Conservation (phyloP, 2,329 filamentous ascomycete genomes). For the Ceratocystis cacaofunesta region DNA sequence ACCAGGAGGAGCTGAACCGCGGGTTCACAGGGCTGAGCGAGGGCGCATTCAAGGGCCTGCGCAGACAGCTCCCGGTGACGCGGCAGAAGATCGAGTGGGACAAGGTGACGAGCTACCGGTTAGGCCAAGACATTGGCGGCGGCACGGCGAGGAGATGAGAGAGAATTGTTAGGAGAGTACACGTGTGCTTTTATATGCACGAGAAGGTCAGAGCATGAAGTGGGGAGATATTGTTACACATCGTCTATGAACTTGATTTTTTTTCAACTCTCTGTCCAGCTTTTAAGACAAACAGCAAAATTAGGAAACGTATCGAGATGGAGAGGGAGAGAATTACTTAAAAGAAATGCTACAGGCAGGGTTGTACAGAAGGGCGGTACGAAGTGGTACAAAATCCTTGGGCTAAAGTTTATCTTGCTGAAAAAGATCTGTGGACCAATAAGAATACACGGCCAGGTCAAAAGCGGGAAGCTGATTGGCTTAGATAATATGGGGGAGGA, state of each 20-base stretch:
- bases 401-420: neutral
- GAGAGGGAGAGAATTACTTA: neutral
- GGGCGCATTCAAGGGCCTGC: constrained; percentile 83
- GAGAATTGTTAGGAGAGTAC: neutral
- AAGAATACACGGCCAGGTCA: neutral
- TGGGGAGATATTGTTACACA: neutral
- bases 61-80: constrained; percentile 87
- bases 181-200: too few relatives aligned
- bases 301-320: neutral
- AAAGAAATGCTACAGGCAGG: too few relatives aligned
- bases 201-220: neutral
- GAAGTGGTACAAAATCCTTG: neutral
- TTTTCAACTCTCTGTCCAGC: neutral
- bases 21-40: constrained; percentile 81
- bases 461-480: neutral
- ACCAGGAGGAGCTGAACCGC: constrained; percentile 89
- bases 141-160: constrained; percentile 41
- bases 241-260: neutral
- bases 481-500: neutral
- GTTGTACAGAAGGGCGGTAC: neutral
- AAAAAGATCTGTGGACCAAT: neutral
- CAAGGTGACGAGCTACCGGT: constrained; percentile 82
- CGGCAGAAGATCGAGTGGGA: constrained; percentile 99
- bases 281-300: neutral
- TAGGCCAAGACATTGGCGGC: constrained; percentile 66